Evolutionary conservation across 2,329 filamentous ascomycete genomes (phyloP).

Genomic region (Aureobasidium sp.): DNA sequence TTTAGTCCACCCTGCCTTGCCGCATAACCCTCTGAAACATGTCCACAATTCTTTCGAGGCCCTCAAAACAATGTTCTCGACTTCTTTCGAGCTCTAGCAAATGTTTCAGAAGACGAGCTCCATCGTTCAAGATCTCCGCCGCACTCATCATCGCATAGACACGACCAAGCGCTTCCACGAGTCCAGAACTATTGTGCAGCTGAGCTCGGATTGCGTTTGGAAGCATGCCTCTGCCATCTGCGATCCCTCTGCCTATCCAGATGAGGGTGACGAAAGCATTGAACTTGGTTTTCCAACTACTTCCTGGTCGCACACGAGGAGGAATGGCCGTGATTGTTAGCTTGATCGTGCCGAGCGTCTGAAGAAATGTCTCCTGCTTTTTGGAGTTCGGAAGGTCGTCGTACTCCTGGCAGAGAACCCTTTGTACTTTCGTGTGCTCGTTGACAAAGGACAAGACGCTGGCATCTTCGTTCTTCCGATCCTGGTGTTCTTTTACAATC

Average conservation of each 20-base stretch:
- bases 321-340: neutral
- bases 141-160: neutral
- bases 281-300: neutral
- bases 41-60: neutral
- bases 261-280: neutral
- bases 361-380: neutral
- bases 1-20: neutral
- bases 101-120: neutral
- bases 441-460: neutral
- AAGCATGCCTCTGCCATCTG: neutral
- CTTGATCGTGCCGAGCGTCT: neutral
- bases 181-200: neutral
- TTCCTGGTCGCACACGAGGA: neutral
- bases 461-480: neutral
- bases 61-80: neutral
- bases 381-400: neutral
- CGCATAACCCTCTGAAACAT: neutral
- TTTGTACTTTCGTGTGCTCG: neutral
- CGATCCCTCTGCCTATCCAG: neutral
- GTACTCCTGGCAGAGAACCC: neutral
- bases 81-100: neutral
- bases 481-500: neutral
- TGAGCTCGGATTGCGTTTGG: neutral
- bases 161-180: neutral
- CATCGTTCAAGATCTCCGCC: neutral